phyloP scores from a whole-genome alignment of 148 eudicot genomes.

The Linanthus parryae region DNA sequence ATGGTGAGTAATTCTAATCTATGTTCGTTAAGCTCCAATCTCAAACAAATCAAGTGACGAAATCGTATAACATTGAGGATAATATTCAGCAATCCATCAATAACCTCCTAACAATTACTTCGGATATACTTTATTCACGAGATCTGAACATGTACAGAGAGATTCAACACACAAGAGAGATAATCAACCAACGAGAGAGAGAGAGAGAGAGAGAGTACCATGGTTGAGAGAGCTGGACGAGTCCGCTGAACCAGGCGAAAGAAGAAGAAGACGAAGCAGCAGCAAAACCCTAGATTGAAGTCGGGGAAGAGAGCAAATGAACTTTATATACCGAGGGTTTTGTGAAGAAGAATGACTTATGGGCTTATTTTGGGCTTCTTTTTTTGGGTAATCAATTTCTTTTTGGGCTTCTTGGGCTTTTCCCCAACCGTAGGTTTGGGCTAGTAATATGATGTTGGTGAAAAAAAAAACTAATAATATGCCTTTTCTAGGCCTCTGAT shows the following conservation, averaged over 20 bases:
- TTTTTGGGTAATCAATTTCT: too few relatives aligned
- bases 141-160: neutral
- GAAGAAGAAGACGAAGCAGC: neutral
- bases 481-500: too few relatives aligned
- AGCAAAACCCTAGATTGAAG: neutral
- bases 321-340: neutral
- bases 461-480: too few relatives aligned
- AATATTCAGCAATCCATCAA: neutral
- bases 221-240: neutral
- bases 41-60: neutral
- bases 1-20: neutral
- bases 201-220: constrained; percentile 4
- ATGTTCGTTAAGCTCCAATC: neutral
- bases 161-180: neutral
- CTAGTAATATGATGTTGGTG: too few relatives aligned
- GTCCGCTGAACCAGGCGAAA: too few relatives aligned
- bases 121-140: neutral
- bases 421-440: too few relatives aligned
- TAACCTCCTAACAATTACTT: neutral
- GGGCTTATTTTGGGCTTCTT: too few relatives aligned
- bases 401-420: too few relatives aligned
- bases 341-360: too few relatives aligned
- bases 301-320: neutral
- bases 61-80: neutral
- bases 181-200: too few relatives aligned